Conservation (phyloP, 192 early-diverging fungal species). For the Lobosporangium transversale region DNA sequence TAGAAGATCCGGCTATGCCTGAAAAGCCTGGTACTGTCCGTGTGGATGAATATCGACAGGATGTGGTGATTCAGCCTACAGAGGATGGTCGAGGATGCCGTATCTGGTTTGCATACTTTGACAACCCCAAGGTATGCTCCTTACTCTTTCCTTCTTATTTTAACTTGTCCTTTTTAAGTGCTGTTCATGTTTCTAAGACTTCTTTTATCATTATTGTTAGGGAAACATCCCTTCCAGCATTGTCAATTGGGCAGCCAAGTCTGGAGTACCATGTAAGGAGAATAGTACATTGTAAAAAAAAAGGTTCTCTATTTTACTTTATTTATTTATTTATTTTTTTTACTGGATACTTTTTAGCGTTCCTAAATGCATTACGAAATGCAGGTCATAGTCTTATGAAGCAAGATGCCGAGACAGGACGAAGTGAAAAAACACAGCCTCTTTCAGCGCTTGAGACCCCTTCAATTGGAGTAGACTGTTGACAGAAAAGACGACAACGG, state of each 20-base stretch:
- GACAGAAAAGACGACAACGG: no score
- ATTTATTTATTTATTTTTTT: not conserved
- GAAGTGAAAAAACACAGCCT: slow-evolving; percentile 17
- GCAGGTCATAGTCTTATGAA: slow-evolving; percentile 27
- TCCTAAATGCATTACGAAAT: slow-evolving; percentile 27
- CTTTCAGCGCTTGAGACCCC: not conserved
- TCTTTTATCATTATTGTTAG: not conserved
- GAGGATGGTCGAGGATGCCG: slow-evolving; percentile 52
- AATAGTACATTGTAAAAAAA: no score
- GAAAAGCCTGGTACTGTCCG: slow-evolving; percentile 53
- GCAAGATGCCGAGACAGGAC: slow-evolving; percentile 14
- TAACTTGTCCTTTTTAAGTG: not conserved
- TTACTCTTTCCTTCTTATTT: not conserved
- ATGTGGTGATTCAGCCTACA: slow-evolving; percentile 52
- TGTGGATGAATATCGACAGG: slow-evolving; percentile 61
- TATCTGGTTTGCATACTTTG: slow-evolving; percentile 60
- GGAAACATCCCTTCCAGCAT: slow-evolving; percentile 44
- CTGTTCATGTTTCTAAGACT: not conserved
- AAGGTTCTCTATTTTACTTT: no score
- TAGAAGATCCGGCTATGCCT: slow-evolving; percentile 23
- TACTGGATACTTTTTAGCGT: slow-evolving; percentile 8
- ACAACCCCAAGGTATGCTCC: slow-evolving; percentile 58
- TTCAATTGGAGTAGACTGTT: slow-evolving; percentile 15
- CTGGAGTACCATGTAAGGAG: slow-evolving; percentile 36
- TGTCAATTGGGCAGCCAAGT: slow-evolving; percentile 47